Evolutionary conservation across 805 yeast species (phyloP).

Genomic region (Yamadazyma sp.): DNA sequence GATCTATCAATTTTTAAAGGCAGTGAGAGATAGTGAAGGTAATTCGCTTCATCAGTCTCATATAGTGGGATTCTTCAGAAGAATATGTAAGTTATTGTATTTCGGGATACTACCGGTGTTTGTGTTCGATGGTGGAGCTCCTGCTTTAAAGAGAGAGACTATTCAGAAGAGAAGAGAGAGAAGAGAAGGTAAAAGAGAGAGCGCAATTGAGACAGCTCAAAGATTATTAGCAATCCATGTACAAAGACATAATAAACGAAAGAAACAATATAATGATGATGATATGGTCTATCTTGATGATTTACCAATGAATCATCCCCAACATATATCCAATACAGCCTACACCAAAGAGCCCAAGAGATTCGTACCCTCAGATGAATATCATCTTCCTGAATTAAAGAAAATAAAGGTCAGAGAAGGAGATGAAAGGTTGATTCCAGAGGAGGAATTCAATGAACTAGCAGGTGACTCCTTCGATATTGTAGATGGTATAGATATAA

Average conservation of each 20-base stretch:
- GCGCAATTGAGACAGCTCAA: constrained; percentile 72
- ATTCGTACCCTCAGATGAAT: constrained; percentile 71
- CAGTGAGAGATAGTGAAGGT: constrained; percentile 86
- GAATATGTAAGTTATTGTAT: constrained; percentile 85
- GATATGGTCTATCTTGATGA: constrained; percentile 17
- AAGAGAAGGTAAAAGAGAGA: constrained; percentile 70
- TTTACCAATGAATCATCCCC: constrained; percentile 13
- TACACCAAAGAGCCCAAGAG: constrained; percentile 4
- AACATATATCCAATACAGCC: constrained; percentile 3
- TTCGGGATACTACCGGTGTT: constrained; percentile 87
- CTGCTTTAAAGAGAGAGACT: constrained; percentile 74
- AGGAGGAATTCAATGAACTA: constrained; percentile 64
- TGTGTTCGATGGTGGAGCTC: constrained; percentile 96
- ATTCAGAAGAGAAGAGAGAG: constrained; percentile 69
- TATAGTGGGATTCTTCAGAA: constrained; percentile 89
- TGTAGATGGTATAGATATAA: constrained; percentile 66
- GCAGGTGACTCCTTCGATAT: constrained; percentile 50
- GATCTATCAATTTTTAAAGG: constrained; percentile 95
- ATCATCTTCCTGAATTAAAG: constrained; percentile 72
- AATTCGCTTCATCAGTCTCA: constrained; percentile 75
- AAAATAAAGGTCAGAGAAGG: constrained; percentile 48
- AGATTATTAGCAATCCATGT: constrained; percentile 76
- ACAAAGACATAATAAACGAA: constrained; percentile 49
- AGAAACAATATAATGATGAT: constrained; percentile 8
- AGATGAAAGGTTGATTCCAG: constrained; percentile 74